Conservation (phyloP, 164 flowering plant species). For the Stephania japonica region DNA sequence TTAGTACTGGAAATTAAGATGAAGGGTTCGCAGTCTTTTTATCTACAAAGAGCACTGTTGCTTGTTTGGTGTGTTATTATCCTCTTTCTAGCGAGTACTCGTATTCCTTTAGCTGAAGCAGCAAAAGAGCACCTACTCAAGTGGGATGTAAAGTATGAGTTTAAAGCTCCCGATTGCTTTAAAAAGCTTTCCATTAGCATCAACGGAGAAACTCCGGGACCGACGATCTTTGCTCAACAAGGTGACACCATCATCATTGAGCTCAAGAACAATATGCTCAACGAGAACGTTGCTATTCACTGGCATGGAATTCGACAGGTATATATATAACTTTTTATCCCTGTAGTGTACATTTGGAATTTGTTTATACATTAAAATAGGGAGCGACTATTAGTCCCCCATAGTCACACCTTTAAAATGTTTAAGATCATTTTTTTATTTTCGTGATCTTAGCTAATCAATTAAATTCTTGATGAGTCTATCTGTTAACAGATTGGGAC, state of each 20-base stretch:
- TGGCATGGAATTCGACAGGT: conserved; percentile 99
- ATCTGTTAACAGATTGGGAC: conserved; percentile 49
- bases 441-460: too few species aligned
- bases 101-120: conserved; percentile 20
- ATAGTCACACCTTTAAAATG: too few species aligned
- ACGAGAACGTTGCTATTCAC: conserved; percentile 81
- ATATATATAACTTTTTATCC: not conserved
- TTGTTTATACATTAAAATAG: too few species aligned
- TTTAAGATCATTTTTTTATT: too few species aligned
- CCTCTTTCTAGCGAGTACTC: not conserved
- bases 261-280: conserved; percentile 59
- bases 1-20: too few species aligned
- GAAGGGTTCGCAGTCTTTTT: too few species aligned
- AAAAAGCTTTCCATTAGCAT: conserved; percentile 56
- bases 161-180: conserved; percentile 69
- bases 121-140: conserved; percentile 43
- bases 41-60: too few species aligned
- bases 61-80: not conserved
- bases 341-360: too few species aligned
- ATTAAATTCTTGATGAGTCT: too few species aligned
- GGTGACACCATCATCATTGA: conserved; percentile 78
- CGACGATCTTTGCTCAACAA: conserved; percentile 57
- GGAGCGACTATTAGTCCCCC: too few species aligned
- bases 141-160: conserved; percentile 82
- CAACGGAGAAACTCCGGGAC: conserved; percentile 75